Evolutionary conservation across 257 asterid genomes (phyloP).

Genomic region (Nicotiana tabacum): DNA sequence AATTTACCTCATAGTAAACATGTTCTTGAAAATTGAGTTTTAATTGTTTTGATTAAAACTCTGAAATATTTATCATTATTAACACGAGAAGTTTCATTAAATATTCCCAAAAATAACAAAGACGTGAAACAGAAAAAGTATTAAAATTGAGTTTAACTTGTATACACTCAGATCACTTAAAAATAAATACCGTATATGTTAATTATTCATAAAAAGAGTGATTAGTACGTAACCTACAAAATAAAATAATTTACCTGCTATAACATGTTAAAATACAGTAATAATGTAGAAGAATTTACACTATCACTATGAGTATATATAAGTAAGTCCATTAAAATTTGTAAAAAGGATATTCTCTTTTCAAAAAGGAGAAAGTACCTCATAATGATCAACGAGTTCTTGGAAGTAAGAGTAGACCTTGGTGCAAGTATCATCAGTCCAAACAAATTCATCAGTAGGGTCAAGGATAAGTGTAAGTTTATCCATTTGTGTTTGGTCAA

Average conservation of each 20-base stretch:
- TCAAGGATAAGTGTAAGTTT: slow-evolving; percentile 83
- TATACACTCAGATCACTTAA: no score
- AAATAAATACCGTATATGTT: no score
- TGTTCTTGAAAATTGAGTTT: not conserved
- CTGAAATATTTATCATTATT: not conserved
- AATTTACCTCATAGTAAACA: not conserved
- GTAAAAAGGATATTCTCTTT: not conserved
- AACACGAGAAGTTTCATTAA: not conserved
- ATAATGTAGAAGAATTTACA: not conserved
- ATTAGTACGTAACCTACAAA: not conserved
- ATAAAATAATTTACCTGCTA: not conserved
- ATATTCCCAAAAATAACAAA: not conserved
- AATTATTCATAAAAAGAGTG: no score
- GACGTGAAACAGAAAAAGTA: not conserved
- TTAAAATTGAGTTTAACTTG: not conserved
- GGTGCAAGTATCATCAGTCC: slow-evolving; percentile 69
- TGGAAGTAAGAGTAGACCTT: slow-evolving; percentile 81
- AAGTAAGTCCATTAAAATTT: not conserved
- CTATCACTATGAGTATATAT: not conserved
- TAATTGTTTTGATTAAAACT: not conserved
- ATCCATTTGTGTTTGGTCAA: slow-evolving; percentile 81
- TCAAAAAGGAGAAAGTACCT: slow-evolving; percentile 32
- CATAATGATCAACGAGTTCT: slow-evolving; percentile 83
- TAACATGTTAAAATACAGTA: not conserved
- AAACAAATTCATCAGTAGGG: slow-evolving; percentile 78